A percentile compares a stretch with the other conserved stretches of the same genome.
Conservation (phyloP, 2,329 filamentous ascomycete genomes). For the Boeremia lycopersici region DNA sequence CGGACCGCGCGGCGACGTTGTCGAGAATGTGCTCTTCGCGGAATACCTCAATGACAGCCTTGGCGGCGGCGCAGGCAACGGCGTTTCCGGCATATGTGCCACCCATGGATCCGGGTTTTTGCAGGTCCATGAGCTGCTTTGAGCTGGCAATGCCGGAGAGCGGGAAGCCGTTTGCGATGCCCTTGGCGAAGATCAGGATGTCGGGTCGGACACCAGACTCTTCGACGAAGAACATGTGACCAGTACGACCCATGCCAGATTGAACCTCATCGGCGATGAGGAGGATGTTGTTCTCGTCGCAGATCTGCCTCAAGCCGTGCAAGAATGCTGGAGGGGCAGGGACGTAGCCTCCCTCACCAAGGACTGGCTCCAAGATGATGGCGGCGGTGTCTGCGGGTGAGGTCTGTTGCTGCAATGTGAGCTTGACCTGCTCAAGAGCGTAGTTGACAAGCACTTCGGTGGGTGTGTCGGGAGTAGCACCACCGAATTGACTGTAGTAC, state of each 20-base stretch:
- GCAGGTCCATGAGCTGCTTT: conserved; percentile 35
- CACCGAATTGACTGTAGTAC: conserved; percentile 38
- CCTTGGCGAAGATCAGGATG: conserved; percentile 50
- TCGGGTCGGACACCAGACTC: conserved; percentile 52
- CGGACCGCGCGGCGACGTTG: conserved; percentile 35
- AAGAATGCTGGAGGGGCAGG: conserved; percentile 39
- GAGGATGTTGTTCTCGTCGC: conserved; percentile 52
- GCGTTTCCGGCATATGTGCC: conserved; percentile 40
- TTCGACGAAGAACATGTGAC: conserved; percentile 53
- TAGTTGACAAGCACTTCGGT: conserved; percentile 33
- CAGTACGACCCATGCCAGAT: conserved; percentile 52
- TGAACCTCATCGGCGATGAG: conserved; percentile 54
- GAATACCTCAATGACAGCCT: conserved; percentile 33
- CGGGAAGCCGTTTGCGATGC: conserved; percentile 39
- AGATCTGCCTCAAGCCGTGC: conserved; percentile 48
- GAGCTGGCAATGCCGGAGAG: conserved; percentile 36
- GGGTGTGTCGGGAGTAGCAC: conserved; percentile 29
- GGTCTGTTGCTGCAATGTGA: conserved; percentile 36
- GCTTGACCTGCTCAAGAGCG: conserved; percentile 33
- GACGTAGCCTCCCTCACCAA: conserved; percentile 40
- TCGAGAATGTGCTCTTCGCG: conserved; percentile 36
- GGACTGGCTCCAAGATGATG: conserved; percentile 38
- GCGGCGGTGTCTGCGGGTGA: conserved; percentile 37
- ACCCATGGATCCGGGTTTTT: conserved; percentile 39
- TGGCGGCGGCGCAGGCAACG: conserved; percentile 37